A percentile compares a stretch with the other conserved stretches of the same genome.
Conservation (phyloP, 208 protist genomes). For the Porcisia deanei region DNA sequence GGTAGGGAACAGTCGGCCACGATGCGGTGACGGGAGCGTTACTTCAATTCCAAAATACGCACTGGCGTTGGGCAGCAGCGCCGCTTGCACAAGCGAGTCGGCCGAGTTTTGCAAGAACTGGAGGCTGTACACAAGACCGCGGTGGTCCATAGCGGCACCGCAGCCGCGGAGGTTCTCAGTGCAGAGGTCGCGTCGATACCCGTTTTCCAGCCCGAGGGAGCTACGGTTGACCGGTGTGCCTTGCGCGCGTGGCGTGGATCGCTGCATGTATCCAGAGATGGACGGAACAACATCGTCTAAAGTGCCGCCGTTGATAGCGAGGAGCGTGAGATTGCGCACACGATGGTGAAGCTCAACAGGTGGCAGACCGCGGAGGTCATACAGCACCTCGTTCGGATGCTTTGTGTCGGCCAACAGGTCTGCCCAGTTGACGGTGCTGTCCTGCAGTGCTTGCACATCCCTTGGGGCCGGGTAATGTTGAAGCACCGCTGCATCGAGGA, state of each 20-base stretch:
- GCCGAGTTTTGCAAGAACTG: constrained; percentile 62
- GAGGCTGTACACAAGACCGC: constrained; percentile 73
- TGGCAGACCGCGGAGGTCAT: constrained; percentile 32
- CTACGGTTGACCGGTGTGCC: constrained; percentile 24
- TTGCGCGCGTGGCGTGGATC: constrained; percentile 35
- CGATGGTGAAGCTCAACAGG: constrained; percentile 37
- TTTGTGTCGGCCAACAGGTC: constrained; percentile 15
- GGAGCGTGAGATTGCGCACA: constrained; percentile 38
- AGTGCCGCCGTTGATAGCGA: constrained; percentile 71
- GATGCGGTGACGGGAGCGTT: constrained; percentile 22
- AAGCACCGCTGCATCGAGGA: constrained; percentile 43
- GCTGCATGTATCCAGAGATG: constrained; percentile 51
- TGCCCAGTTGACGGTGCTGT: constrained; percentile 28
- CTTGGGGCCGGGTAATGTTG: constrained; percentile 22
- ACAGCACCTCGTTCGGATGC: constrained; percentile 31
- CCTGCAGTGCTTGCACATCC: background rate
- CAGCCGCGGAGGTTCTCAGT: constrained; percentile 73
- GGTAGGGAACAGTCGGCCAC: constrained; percentile 58
- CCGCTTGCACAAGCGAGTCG: constrained; percentile 61
- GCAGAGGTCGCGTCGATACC: constrained; percentile 56
- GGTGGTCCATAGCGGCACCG: constrained; percentile 66
- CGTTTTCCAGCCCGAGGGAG: constrained; percentile 10
- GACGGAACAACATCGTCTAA: constrained; percentile 76
- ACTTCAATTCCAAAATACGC: constrained; percentile 42
- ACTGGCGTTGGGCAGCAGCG: constrained; percentile 44